Evolutionary conservation across 202 grass and related monocot species (phyloP).

Genomic region (Hordeum pubiflorum): DNA sequence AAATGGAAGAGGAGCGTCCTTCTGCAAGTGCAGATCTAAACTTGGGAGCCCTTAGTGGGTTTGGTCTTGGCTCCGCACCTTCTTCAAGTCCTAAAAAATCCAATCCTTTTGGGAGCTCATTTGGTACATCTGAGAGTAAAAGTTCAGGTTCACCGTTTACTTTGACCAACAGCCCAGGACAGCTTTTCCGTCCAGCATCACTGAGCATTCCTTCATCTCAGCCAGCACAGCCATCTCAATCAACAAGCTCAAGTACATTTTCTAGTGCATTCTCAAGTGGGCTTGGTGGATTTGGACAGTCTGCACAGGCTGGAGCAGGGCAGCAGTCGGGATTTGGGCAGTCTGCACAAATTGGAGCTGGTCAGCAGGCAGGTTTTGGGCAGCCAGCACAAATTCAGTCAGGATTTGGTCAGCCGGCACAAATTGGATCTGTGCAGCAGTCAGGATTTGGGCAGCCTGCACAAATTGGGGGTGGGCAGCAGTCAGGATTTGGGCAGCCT

Average conservation of each 20-base stretch:
- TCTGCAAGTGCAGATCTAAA: slow-evolving; percentile 47
- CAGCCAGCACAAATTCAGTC: slow-evolving; percentile 63
- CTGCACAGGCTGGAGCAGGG: slow-evolving; percentile 48
- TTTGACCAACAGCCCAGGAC: slow-evolving; percentile 58
- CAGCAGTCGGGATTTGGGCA: slow-evolving; percentile 55
- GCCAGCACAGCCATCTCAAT: slow-evolving; percentile 49
- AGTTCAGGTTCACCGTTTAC: slow-evolving; percentile 36
- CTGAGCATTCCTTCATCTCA: slow-evolving; percentile 77
- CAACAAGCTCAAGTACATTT: slow-evolving; percentile 54
- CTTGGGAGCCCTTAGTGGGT: slow-evolving; percentile 74
- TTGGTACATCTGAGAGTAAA: slow-evolving; percentile 49
- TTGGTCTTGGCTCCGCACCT: slow-evolving; percentile 61
- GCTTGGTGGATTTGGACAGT: slow-evolving; percentile 73
- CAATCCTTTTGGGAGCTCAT: slow-evolving; percentile 76
- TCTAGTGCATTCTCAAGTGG: slow-evolving; percentile 55
- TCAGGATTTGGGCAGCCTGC: slow-evolving; percentile 75
- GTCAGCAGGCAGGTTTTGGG: slow-evolving; percentile 61
- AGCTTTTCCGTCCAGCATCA: slow-evolving; percentile 72
- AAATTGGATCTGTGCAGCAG: slow-evolving; percentile 36
- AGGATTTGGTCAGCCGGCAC: slow-evolving; percentile 67
- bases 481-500: slow-evolving; percentile 53
- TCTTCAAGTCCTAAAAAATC: slow-evolving; percentile 57
- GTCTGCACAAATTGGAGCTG: slow-evolving; percentile 53
- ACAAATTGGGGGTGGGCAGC: slow-evolving; percentile 51
- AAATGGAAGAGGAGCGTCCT: slow-evolving; percentile 92